A percentile compares a stretch with the other conserved stretches of the same genome.
Conservation (phyloP, 371 early-diverging fungal genomes). For the Apophysomyces ossiformis region DNA sequence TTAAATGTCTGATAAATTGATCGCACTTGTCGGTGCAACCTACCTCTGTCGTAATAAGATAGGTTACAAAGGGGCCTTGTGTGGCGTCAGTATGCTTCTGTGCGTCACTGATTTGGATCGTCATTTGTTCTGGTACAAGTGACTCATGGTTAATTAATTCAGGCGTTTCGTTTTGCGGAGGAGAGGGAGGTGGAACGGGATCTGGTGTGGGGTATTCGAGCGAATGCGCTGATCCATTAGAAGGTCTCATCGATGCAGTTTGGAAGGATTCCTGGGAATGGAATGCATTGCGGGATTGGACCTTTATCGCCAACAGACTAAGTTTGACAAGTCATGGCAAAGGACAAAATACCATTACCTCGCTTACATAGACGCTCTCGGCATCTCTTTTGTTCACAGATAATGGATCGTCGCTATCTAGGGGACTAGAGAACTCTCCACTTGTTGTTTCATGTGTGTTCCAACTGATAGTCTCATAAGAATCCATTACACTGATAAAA, state of each 20-base stretch:
- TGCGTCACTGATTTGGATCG: conserved; percentile 73
- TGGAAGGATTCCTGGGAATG: conserved; percentile 14
- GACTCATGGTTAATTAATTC: neutral
- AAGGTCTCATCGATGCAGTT: conserved; percentile 3
- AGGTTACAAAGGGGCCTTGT: conserved; percentile 78
- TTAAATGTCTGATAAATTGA: neutral
- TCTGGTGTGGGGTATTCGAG: conserved; percentile 7
- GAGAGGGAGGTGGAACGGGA: conserved; percentile 10
- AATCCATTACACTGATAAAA: conserved; percentile 29
- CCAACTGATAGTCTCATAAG: conserved; percentile 43
- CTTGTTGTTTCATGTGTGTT: conserved; percentile 41
- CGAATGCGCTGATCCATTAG: neutral
- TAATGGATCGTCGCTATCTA: conserved; percentile 40
- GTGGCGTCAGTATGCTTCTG: conserved; percentile 87
- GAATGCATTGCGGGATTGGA: neutral
- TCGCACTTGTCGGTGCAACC: neutral
- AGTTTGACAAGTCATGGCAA: neutral
- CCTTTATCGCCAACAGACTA: neutral
- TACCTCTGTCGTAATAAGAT: conserved; percentile 80
- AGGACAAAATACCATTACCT: neutral
- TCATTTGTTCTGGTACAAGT: conserved; percentile 32
- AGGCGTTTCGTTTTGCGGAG: neutral
- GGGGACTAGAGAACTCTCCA: conserved; percentile 26
- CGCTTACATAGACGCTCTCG: neutral
- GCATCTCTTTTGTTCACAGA: conserved; percentile 15